Evolutionary conservation across 345 rosid genomes (phyloP).

Genomic region (Camelina sativa): DNA sequence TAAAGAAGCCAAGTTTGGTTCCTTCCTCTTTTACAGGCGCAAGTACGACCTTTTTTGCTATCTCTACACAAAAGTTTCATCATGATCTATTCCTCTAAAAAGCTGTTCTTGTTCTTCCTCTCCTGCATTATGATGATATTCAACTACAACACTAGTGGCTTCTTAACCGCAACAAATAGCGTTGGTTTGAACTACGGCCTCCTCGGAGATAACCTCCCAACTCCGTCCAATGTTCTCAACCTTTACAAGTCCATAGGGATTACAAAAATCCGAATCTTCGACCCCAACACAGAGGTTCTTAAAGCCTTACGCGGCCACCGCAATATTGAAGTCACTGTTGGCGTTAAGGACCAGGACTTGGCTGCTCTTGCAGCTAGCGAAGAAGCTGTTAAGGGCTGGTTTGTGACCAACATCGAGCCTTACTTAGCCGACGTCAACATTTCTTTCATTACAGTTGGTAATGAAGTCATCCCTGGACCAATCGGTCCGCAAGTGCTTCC

Average conservation of each 20-base stretch:
- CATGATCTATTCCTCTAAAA: neutral
- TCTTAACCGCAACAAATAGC: neutral
- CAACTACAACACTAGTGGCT: conserved; percentile 1
- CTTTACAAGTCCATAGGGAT: neutral
- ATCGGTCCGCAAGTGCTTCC: neutral
- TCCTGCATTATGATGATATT: neutral
- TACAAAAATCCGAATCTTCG: neutral
- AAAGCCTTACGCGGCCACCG: neutral
- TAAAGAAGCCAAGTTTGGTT: neutral
- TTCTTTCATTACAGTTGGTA: neutral
- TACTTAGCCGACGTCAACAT: neutral
- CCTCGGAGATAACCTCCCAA: neutral
- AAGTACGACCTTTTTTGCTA: neutral
- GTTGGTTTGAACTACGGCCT: conserved; percentile 1
- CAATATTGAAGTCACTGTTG: neutral
- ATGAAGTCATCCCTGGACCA: neutral
- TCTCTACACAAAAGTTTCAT: neutral
- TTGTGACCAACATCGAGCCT: neutral
- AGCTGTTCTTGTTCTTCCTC: neutral
- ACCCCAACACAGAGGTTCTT: neutral
- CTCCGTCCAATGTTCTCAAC: neutral
- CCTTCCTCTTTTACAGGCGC: neutral
- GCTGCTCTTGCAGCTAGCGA: neutral
- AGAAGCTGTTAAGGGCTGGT: neutral
- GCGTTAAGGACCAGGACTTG: neutral